Base-by-base conservation (phyloP, 495 filamentous ascomycete species). In the Chaetomium tenue region DNA sequence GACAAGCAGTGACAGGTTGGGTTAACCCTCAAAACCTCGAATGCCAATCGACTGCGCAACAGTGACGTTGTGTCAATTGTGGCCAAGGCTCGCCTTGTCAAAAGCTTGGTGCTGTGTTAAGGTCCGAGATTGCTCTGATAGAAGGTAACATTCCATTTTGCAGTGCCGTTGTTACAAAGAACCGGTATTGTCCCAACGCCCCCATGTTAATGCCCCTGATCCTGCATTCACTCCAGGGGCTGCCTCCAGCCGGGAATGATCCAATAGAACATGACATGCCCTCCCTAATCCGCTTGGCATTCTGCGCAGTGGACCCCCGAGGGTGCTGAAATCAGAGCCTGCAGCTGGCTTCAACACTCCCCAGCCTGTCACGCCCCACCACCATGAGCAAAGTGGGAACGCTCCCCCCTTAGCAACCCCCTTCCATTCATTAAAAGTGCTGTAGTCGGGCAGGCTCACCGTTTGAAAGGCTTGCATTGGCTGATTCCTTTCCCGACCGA, bases 381-480 rank as follows among this genome's bases (percentile, higher is more conserved):
- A 60, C 22, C 16, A 33, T 22, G 12, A 39, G 37, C 22, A n/a
- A 58, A 60, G 63, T 66, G 67, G 62, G 60, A 58, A 55, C 30
- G 23, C 12, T 55, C 52, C 56, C 61, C 33, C 68, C 60, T 61
- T 58, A 44, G 12, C 28, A 42, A 13, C 25, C 54, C 60, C 51
- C 54, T 66, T 58, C 65, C 44, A n/a, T n/a, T n/a, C 67, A 65
- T 67, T 67, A 65, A 68, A 66, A 66, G 33, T 60, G 61, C 68
- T 56, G 64, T 50, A 23, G 65, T 63, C 50, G 66, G 55, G 62
- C 53, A 33, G 58, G 62, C 52, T 66, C 68, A 64, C 64, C 62
- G 59, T 60, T 63, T 67, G 54, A 60, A 64, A 59, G 58, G 18
- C 63, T 52, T 53, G 61, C 67, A 66, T 66, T 69, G 67, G 64